These are phyloP conservation scores for Verticillium tricorpus DNA, from an alignment of 2,329 filamentous ascomycete genomes.

Conservation along the genomic window DNA sequence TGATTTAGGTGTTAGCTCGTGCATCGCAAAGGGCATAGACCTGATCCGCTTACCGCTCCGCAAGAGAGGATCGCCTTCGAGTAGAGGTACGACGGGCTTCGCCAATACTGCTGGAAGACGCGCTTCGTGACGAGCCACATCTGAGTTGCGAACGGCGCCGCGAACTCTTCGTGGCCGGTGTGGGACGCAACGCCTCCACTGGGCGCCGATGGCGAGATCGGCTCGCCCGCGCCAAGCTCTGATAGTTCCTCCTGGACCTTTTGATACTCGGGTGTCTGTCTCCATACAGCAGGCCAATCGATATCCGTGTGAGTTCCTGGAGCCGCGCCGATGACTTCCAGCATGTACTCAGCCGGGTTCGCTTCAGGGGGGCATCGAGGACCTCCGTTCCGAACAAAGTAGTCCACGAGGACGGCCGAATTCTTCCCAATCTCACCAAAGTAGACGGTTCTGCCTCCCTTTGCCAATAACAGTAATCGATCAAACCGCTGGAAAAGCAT, in stretches of 20 bases:
- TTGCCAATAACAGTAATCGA: conserved; percentile 67
- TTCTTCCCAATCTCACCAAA: conserved; percentile 69
- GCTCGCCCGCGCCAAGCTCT: conserved; percentile 61
- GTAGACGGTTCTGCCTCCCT: conserved; percentile 67
- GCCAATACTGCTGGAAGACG: conserved; percentile 69
- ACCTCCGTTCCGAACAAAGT: conserved; percentile 59
- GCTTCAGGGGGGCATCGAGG: conserved; percentile 56
- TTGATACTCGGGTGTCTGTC: conserved; percentile 41
- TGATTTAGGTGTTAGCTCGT: conserved; percentile 8
- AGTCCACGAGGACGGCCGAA: conserved; percentile 46
- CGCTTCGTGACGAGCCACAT: conserved; percentile 63
- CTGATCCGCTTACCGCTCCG: conserved; percentile 1
- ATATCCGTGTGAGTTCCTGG: conserved; percentile 32
- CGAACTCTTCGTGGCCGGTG: conserved; percentile 48
- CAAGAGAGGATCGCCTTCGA: conserved; percentile 14
- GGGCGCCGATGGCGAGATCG: conserved; percentile 24
- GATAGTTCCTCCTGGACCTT: conserved; percentile 53
- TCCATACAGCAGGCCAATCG: conserved; percentile 75
- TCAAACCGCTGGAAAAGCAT: conserved; percentile 65
- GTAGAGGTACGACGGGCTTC: conserved; percentile 71
- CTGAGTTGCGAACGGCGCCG: conserved; percentile 59
- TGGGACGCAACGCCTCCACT: conserved; percentile 11
- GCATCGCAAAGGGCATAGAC: no score
- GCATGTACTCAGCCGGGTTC: conserved; percentile 45
- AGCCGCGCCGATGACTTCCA: conserved; percentile 36